Evolutionary conservation across 306 rosid genomes (phyloP), one percentile per base, ranked within the genome.

Genomic region (Echinosophora koreensis): DNA sequence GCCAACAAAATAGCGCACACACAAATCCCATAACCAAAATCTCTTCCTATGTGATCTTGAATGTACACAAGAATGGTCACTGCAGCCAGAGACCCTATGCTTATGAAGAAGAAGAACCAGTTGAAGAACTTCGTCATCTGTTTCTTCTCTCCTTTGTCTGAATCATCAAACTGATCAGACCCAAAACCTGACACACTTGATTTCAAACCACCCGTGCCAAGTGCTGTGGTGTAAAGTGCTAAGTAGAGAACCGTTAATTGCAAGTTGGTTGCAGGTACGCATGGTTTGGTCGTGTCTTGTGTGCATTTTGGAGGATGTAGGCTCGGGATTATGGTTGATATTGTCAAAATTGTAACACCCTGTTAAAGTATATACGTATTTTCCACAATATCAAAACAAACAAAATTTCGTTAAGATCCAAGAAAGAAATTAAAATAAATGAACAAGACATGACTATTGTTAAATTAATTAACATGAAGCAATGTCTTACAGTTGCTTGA

Each of bases 51-150:
- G 78, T 87, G 80, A 70, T 90, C 97, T 61, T 92, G 91, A 52
- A 94, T 86, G 86, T 89, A 94, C 7, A 94, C 98, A 0, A 94
- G 90, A 63, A 94, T 8, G 0, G 97, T 89, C 18, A 94, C 98
- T 0, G 97, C 98, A 0, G 57, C 81, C 6, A 94, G 86, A 0
- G 98, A 89, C 14, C 98, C 98, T 8, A 92, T 73, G 84, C 93
- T 92, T 73, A 94, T 92, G 78, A 88, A 84, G 85, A 94, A 94
- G 87, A 92, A 88, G 90, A 94, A 94, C 97, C 97, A 94, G 81
- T 80, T 90, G 82, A 94, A 94, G 89, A 94, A 94, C 18, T 77
- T 87, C 0, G 76, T 16, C 97, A 92, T 92, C 37, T 82, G 80
- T 0, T 8, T 10, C 58, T 78, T 86, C 85, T 95, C 98, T 5